phyloP scores from a whole-genome alignment of 495 filamentous ascomycete genomes.

The Penicillium crystallinum region DNA sequence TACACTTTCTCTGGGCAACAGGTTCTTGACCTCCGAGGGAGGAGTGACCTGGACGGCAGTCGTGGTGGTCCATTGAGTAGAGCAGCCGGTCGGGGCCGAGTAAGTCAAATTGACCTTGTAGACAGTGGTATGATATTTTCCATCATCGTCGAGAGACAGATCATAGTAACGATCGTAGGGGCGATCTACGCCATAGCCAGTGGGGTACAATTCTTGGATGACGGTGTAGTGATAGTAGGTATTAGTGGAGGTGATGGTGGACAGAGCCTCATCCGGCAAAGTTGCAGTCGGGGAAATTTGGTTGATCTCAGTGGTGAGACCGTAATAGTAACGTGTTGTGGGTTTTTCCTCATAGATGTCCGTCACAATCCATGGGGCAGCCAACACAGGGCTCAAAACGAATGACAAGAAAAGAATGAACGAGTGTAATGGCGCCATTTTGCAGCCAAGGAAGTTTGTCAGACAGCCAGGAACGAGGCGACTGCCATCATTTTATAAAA shows the following conservation, averaged over 20 bases:
- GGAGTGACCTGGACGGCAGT: slow-evolving; percentile 17
- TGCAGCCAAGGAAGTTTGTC: background rate
- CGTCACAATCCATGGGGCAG: slow-evolving; percentile 32
- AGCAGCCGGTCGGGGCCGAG: slow-evolving; percentile 33
- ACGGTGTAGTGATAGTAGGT: slow-evolving; percentile 20
- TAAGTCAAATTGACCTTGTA: slow-evolving; percentile 33
- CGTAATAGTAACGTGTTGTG: slow-evolving; percentile 10
- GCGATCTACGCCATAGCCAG: slow-evolving; percentile 15
- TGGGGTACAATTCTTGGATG: slow-evolving; percentile 31
- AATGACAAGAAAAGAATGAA: slow-evolving; percentile 17
- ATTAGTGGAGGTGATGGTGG: slow-evolving; percentile 24
- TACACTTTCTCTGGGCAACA: slow-evolving; percentile 19
- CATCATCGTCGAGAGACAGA: background rate
- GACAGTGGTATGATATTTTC: slow-evolving; percentile 17
- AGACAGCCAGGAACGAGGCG: background rate
- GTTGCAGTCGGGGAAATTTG: slow-evolving; percentile 23
- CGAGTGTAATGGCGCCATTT: slow-evolving; percentile 23
- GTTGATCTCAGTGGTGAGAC: slow-evolving; percentile 13
- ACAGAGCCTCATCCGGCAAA: slow-evolving; percentile 27
- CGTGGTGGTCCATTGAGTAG: slow-evolving; percentile 27
- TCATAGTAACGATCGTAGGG: slow-evolving; percentile 7
- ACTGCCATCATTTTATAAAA: background rate
- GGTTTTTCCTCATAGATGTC: slow-evolving; percentile 19
- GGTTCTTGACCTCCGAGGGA: slow-evolving; percentile 6
- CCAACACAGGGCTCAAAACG: slow-evolving; percentile 20